Evolutionary conservation across 257 asterid genomes (phyloP).

Genomic region (Solanum clarkiae): DNA sequence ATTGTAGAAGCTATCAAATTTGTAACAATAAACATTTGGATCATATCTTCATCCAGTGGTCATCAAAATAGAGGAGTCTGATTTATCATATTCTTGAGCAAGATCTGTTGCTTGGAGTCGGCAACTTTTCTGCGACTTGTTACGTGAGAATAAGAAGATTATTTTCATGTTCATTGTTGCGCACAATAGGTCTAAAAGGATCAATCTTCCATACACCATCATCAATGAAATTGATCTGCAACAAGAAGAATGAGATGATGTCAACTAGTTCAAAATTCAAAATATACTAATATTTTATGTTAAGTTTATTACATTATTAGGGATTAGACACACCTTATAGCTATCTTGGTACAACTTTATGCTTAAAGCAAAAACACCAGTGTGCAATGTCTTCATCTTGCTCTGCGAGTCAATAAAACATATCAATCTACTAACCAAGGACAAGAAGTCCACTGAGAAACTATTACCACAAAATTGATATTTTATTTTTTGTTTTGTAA

Average conservation of each 20-base stretch:
- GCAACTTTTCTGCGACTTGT: neutral
- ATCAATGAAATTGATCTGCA: constrained; percentile 80
- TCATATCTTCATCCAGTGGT: neutral
- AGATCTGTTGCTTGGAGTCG: no score
- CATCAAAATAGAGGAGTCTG: no score
- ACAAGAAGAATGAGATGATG: neutral
- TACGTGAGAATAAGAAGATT: no score
- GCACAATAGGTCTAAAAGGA: no score
- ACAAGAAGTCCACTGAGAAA: neutral
- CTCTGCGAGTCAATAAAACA: constrained; percentile 44
- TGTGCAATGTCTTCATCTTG: constrained; percentile 63
- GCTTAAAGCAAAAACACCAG: constrained; percentile 45
- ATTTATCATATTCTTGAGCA: no score
- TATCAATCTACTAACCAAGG: constrained; percentile 5
- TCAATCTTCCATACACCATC: constrained; percentile 63
- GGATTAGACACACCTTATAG: constrained; percentile 44
- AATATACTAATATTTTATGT: no score
- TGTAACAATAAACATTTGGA: neutral
- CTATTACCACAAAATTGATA: no score
- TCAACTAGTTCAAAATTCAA: no score
- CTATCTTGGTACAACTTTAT: constrained; percentile 79
- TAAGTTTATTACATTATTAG: no score
- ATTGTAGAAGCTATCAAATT: neutral
- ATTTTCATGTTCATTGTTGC: constrained; percentile 11
- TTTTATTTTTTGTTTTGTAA: no score